Evolutionary conservation across 2,329 filamentous ascomycete species (phyloP), one percentile per base, ranked within the genome.

Genomic region (Sporothrix curviconia): DNA sequence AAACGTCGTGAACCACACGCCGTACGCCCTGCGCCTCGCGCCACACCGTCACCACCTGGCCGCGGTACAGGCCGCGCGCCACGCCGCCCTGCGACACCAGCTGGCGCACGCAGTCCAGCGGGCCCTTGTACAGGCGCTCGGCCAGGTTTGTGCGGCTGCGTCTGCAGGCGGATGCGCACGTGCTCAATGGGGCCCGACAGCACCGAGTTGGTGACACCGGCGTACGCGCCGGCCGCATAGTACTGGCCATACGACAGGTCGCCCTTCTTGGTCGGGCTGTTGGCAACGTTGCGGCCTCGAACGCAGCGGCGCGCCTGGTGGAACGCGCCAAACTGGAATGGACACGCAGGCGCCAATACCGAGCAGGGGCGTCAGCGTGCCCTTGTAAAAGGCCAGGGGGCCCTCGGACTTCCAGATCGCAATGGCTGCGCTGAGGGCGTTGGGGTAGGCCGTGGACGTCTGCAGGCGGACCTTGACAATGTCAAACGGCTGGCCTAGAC

Each of bases 401-500:
- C 94, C 94, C 72, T 99, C 94, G 67, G 90, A 86, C 67, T 83
- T 85, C 74, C 90, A 90, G 75, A 99, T 97, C 62, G 87, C 83
- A 53, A 81, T 80, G 7, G 92, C 94, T 64, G 89, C 90, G 66
- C 90, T 80, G 47, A 95, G 74, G 55, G 94, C 94, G 63, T 83
- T 86, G 55, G 82, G 79, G 78, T 96, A 95, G 65, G 89, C 82
- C 22, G 81, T 85, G 55, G 87, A 88, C 15, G 94, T 99, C 73
- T 99, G 94, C 50, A 99, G 81, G 57, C 94, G 89, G 67, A 99
- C 94, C 77, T 99, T 99, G 77, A 99, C 87, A 63, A 96, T 97
- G 78, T 96, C 92, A 70, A 86, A 86, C 59, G 83, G 84, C 71
- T 87, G 84, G 67, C 84, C 83, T 86, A 67, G 17, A 24, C n/a